Evolutionary conservation across 1,284 basidiomycete genomes (phyloP).

Genomic region (Meripilus lineatus): DNA sequence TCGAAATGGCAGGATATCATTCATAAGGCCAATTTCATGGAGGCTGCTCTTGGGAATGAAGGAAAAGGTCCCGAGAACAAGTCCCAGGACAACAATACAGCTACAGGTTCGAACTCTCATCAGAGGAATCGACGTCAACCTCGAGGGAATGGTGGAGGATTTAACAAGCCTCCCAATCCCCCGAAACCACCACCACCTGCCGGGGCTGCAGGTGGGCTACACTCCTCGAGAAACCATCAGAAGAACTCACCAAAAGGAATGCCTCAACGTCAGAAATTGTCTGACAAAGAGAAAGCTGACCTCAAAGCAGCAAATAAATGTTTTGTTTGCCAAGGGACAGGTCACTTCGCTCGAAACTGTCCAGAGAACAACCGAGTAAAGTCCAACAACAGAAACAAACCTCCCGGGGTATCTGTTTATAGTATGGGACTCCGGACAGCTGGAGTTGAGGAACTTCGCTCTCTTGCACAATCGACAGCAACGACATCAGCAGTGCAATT

Average conservation of each 20-base stretch:
- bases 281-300: conserved; percentile 10
- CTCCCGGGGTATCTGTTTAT: conserved; percentile 6
- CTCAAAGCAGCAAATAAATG: conserved; percentile 10
- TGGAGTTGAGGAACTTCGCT: conserved; percentile 1
- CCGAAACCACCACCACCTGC: neutral
- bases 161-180: neutral
- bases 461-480: neutral
- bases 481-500: neutral
- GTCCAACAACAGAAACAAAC: conserved; percentile 9
- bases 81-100: neutral
- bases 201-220: neutral
- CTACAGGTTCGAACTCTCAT: neutral
- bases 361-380: conserved; percentile 2
- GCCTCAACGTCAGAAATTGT: conserved; percentile 1
- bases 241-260: neutral
- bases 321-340: conserved; percentile 12
- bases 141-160: neutral
- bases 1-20: neutral
- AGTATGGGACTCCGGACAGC: conserved; percentile 1
- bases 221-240: neutral
- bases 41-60: neutral
- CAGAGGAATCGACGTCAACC: neutral
- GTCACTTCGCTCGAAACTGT: conserved; percentile 11
- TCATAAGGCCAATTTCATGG: neutral
- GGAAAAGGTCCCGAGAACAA: neutral